These are phyloP conservation scores for Tolypocladium tundrense DNA, from an alignment of 2,329 filamentous ascomycete species.

Conservation along the genomic window DNA sequence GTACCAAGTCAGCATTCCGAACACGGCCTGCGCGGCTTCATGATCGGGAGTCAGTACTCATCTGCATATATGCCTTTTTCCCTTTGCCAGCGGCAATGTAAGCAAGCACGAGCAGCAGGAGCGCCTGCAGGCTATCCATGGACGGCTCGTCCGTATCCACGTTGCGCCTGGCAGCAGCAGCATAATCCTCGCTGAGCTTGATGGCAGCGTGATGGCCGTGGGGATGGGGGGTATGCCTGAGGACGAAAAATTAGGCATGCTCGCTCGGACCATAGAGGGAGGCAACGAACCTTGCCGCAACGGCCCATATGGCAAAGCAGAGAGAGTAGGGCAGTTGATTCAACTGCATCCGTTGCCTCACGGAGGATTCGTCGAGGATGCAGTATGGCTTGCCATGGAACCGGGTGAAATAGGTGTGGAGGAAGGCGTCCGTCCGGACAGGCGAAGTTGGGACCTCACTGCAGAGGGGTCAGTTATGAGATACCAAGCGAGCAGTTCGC, in stretches of 20 bases:
- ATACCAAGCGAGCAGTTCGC: background rate
- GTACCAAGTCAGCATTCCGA: background rate
- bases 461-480: background rate
- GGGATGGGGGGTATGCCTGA: constrained; percentile 56
- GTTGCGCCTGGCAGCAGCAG: constrained; percentile 55
- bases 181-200: constrained; percentile 62
- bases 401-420: constrained; percentile 71
- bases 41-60: constrained; percentile 43
- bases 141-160: constrained; percentile 75
- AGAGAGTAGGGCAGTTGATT: constrained; percentile 52
- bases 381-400: constrained; percentile 77
- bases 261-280: background rate
- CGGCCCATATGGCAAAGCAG: constrained; percentile 47
- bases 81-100: constrained; percentile 70
- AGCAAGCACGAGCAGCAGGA: constrained; percentile 65
- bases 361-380: constrained; percentile 67
- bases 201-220: constrained; percentile 58
- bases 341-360: constrained; percentile 60
- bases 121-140: constrained; percentile 64
- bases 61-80: constrained; percentile 78
- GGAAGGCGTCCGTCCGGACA: constrained; percentile 49
- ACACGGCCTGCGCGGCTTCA: background rate
- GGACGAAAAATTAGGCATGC: constrained; percentile 3
- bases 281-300: constrained; percentile 46
- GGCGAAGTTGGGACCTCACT: constrained; percentile 36